phyloP scores from a whole-genome alignment of 805 yeast genomes.

The Saccharomycopsis amapae region DNA sequence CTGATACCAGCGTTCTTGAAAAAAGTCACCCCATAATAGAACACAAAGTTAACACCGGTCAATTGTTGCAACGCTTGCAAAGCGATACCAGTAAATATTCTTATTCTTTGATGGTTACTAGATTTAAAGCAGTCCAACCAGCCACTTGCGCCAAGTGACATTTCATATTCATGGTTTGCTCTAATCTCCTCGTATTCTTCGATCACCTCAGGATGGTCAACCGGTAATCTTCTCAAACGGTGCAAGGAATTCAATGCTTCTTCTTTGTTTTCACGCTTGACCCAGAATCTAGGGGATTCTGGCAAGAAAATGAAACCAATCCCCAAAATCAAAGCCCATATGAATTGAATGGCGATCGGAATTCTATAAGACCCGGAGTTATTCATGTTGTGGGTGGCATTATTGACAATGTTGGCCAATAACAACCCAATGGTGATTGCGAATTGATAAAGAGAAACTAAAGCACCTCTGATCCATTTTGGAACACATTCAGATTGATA shows the following conservation, averaged over 20 bases:
- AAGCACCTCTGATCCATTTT: slow-evolving; percentile 69
- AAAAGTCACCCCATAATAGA: slow-evolving; percentile 62
- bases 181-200: slow-evolving; percentile 42
- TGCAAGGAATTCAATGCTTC: slow-evolving; percentile 51
- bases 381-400: slow-evolving; percentile 50
- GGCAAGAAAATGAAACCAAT: slow-evolving; percentile 63
- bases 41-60: slow-evolving; percentile 66
- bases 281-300: slow-evolving; percentile 68
- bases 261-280: slow-evolving; percentile 48
- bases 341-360: slow-evolving; percentile 65
- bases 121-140: too few species aligned
- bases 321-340: slow-evolving; percentile 59
- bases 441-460: slow-evolving; percentile 70
- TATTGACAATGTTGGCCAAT: slow-evolving; percentile 63
- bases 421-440: slow-evolving; percentile 66
- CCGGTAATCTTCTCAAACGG: slow-evolving; percentile 44
- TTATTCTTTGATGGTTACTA: slow-evolving; percentile 35
- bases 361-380: slow-evolving; percentile 60
- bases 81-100: slow-evolving; percentile 38
- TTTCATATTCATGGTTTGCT: slow-evolving; percentile 43
- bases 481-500: slow-evolving; percentile 80
- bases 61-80: slow-evolving; percentile 53
- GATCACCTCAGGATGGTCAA: slow-evolving; percentile 36
- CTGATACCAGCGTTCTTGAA: slow-evolving; percentile 45
- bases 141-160: slow-evolving; percentile 24